phyloP scores from a whole-genome alignment of 495 filamentous ascomycete genomes.

The Penicillium chermesinum region DNA sequence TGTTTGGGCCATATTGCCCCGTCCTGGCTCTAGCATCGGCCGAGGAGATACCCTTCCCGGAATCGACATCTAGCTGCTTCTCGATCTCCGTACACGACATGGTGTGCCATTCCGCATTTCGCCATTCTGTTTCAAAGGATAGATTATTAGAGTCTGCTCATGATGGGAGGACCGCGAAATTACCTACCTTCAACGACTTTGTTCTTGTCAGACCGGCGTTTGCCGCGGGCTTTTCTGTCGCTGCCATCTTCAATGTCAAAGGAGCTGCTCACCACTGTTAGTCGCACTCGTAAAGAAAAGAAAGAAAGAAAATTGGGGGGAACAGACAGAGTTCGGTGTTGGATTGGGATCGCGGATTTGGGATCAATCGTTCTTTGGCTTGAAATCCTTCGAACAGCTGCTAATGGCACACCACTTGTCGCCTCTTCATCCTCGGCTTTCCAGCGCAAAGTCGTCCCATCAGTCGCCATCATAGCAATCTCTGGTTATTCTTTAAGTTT shows the following conservation, averaged over 20 bases:
- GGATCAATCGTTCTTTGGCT: slow-evolving; percentile 6
- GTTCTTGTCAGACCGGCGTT: not conserved
- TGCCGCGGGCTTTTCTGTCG: not conserved
- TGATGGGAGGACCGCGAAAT: too few relatives aligned
- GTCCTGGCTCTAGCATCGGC: slow-evolving; percentile 41
- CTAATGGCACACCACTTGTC: too few relatives aligned
- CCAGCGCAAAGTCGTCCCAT: not conserved
- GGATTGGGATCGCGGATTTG: slow-evolving; percentile 14
- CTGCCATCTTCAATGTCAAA: slow-evolving; percentile 9
- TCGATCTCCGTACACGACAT: slow-evolving; percentile 50
- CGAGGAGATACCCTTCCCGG: slow-evolving; percentile 44
- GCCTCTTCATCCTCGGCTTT: not conserved
- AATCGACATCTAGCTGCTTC: slow-evolving; percentile 47
- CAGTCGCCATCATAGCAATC: not conserved
- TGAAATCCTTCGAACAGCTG: not conserved
- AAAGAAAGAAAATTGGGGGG: not conserved
- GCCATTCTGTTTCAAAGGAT: slow-evolving; percentile 23
- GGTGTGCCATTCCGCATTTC: slow-evolving; percentile 50
- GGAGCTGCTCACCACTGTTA: not conserved
- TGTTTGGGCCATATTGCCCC: slow-evolving; percentile 51
- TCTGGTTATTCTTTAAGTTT: too few relatives aligned
- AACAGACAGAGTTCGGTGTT: slow-evolving; percentile 35
- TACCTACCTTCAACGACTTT: slow-evolving; percentile 6
- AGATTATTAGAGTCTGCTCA: too few relatives aligned
- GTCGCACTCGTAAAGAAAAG: too few relatives aligned